Conservation (phyloP, 768 basidiomycete species). For the Trametes villosa region DNA sequence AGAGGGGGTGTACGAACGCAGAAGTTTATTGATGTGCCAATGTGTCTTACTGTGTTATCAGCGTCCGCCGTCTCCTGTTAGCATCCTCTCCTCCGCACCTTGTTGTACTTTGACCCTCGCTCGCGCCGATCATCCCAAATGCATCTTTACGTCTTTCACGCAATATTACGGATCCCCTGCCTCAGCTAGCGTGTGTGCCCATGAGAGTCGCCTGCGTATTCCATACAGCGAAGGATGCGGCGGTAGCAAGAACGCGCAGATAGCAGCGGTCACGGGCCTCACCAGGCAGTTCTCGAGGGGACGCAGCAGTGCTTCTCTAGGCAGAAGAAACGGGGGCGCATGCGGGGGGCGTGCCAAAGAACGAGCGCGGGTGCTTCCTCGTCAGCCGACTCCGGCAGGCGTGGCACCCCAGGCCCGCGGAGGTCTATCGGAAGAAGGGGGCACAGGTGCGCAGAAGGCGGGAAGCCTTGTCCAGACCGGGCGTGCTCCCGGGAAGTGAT, state of each 20-base stretch:
- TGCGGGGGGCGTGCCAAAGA: conserved; percentile 4
- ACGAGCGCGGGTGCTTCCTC: background rate
- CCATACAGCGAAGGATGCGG: conserved; percentile 1
- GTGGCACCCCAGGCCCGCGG: too few relatives aligned
- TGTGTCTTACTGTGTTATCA: conserved; percentile 28
- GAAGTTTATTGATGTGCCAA: conserved; percentile 27
- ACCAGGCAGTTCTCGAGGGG: background rate
- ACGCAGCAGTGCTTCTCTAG: background rate
- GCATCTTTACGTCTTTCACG: conserved; percentile 26
- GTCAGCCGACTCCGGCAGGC: conserved; percentile 3
- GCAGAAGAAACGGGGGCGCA: background rate
- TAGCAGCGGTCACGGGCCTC: conserved; percentile 3
- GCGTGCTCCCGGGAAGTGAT: too few relatives aligned
- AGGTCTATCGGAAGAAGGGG: too few relatives aligned
- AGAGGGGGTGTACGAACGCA: conserved; percentile 31
- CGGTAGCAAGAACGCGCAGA: background rate
- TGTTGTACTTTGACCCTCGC: conserved; percentile 26
- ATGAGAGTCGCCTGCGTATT: background rate
- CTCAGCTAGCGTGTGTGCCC: conserved; percentile 11
- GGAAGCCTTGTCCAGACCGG: too few relatives aligned
- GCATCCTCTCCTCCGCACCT: conserved; percentile 16
- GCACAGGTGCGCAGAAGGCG: too few relatives aligned
- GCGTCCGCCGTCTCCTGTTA: conserved; percentile 24
- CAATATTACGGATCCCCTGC: conserved; percentile 16
- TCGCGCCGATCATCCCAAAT: conserved; percentile 17